Percentiles rank a stretch among this genome's conserved stretches.
Evolutionary conservation across 225 moss, liverwort and hornwort genomes (phyloP).

Genomic region (Thuidium tamariscinum): DNA sequence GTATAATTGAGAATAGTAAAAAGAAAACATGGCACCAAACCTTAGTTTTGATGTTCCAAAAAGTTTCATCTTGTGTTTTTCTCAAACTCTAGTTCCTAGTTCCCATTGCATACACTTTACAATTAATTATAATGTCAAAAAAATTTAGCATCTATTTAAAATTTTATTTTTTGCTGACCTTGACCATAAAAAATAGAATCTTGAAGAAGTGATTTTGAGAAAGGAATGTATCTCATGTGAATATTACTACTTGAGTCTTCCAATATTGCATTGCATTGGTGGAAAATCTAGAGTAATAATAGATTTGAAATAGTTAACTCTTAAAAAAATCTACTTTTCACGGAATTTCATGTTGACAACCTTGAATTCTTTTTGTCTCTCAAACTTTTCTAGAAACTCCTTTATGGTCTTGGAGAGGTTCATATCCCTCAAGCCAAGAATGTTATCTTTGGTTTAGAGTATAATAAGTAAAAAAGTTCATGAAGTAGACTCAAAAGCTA

Average conservation of each 20-base stretch:
- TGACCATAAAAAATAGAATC: too few relatives aligned
- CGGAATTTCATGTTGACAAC: too few relatives aligned
- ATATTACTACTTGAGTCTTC: not conserved
- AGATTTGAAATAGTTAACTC: too few relatives aligned
- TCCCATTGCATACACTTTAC: too few relatives aligned
- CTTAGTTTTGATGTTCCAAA: too few relatives aligned
- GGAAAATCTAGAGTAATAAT: not conserved
- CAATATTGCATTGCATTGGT: too few relatives aligned
- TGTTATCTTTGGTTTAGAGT: not conserved
- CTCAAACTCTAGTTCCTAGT: too few relatives aligned
- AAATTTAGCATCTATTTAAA: not conserved
- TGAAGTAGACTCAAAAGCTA: not conserved
- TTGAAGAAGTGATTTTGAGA: not conserved
- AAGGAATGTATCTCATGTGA: not conserved
- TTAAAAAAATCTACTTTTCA: too few relatives aligned
- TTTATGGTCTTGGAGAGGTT: not conserved
- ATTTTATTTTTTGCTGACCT: not conserved
- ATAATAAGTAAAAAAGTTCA: not conserved
- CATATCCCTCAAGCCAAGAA: not conserved
- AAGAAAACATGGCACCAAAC: too few relatives aligned
- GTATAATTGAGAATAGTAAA: too few relatives aligned
- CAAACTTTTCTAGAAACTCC: not conserved
- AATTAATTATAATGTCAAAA: fast-evolving
- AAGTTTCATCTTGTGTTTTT: too few relatives aligned
- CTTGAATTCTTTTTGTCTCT: not conserved